Base-by-base conservation (phyloP, 176 grass and related monocot genomes). In the Rhipidocladum racemiflorum region DNA sequence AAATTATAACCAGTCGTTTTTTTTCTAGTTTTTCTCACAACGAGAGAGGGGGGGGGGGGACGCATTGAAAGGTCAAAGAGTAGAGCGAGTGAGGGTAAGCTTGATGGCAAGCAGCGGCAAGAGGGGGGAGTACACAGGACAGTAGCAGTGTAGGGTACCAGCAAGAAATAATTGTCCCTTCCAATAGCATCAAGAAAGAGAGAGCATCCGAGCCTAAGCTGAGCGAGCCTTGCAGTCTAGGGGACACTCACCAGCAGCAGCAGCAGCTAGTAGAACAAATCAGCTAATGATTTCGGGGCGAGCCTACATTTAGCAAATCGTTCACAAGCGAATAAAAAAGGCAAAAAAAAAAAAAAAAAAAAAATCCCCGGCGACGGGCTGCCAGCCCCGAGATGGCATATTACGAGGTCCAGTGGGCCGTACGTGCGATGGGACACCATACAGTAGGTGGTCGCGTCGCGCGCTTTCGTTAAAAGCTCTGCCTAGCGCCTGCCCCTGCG, bases 81-180 rank as follows among this genome's bases (percentile, higher is more conserved):
- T 82, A 76, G 86, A 59, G 38, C 74, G 49, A 65, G 74, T 30
- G 65, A 87, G 38, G 56, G 61, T 40, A 56, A 75, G 72, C 32
- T 25, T 28, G 54, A 25, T 6, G 23, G 74, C 74, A 20, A 43
- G 34, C 36, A 78, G 75, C 45, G n/a, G 81, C 50, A 61, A n/a
- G 68, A 36, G 18, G 34, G 29, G 44, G 20, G 61, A 9, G 61
- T 69, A 80, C 62, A 66, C 84, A 27, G 28, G 70, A 87, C 70
- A 76, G 78, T 25, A 39, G 44, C 43, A 53, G 79, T 56, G 65
- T 23, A 65, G 27, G 36, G 70, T 70, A 72, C 60, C 27, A 46
- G 83, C 78, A 32, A 82, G 72, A 86, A 89, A 89, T 85, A 89
- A 89, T 89, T 89, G 88, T 86, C 55, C 55, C 55, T 57, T 5